phyloP scores from a whole-genome alignment of 108 stramenopile species.

The Skeletonema tropicum region DNA sequence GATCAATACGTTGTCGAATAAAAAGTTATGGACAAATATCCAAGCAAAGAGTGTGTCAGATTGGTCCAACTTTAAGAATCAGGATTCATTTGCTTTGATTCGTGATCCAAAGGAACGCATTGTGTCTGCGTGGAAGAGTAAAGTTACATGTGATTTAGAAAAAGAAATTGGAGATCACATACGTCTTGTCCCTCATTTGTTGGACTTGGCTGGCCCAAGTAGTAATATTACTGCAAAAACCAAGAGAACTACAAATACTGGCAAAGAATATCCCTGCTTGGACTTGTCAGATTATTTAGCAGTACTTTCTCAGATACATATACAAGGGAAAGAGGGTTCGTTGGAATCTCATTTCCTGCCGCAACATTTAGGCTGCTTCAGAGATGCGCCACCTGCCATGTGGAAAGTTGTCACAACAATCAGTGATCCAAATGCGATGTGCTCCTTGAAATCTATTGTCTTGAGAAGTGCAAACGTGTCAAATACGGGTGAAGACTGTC shows the following conservation, averaged over 20 bases:
- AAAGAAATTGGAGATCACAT: neutral
- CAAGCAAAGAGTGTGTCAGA: neutral
- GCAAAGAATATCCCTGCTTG: neutral
- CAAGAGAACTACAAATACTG: too few relatives aligned
- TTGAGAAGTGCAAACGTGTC: neutral
- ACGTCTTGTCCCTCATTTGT: neutral
- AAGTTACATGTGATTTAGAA: neutral
- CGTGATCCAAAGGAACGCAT: constrained; percentile 1
- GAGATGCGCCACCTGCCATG: neutral
- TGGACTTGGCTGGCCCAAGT: neutral
- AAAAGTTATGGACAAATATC: constrained; percentile 2
- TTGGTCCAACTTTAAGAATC: neutral
- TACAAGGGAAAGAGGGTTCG: neutral
- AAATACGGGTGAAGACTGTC: neutral
- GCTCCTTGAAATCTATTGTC: neutral
- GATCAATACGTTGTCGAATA: neutral
- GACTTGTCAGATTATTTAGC: neutral
- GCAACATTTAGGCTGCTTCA: too few relatives aligned
- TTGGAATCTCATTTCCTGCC: neutral
- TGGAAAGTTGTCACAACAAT: neutral
- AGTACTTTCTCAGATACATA: neutral
- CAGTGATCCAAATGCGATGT: neutral
- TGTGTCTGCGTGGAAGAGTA: neutral
- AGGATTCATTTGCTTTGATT: constrained; percentile 1
- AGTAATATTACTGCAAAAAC: neutral